These are phyloP conservation scores for Fusarium decemcellulare DNA, from an alignment of 2,329 filamentous ascomycete species.

Conservation along the genomic window DNA sequence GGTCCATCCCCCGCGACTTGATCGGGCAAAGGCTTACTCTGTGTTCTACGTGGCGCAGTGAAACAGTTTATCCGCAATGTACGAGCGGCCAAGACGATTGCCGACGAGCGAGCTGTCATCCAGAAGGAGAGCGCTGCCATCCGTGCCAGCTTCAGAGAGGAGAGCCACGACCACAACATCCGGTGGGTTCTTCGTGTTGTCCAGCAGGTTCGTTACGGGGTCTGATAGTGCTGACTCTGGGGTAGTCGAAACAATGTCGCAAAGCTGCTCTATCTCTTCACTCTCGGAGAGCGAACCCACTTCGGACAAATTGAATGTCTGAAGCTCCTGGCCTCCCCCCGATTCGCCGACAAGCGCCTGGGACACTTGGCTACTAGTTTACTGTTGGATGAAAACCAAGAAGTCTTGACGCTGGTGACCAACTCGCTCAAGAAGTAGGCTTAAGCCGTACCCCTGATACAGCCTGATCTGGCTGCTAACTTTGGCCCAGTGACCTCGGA, in stretches of 20 bases:
- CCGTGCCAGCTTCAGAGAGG: constrained; percentile 96
- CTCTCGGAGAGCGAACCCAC: constrained; percentile 95
- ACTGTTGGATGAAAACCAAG: constrained; percentile 97
- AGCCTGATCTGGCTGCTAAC: constrained; percentile 31
- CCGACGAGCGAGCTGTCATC: constrained; percentile 97
- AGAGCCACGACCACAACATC: constrained; percentile 91
- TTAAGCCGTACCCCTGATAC: background rate
- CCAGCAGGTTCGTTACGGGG: background rate
- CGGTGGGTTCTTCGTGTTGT: constrained; percentile 70
- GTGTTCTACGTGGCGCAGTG: constrained; percentile 69
- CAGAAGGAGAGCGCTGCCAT: constrained; percentile 99
- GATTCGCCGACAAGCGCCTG: constrained; percentile 97
- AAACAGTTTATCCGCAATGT: constrained; percentile 99
- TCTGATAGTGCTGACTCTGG: constrained; percentile 32
- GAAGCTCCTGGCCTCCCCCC: constrained; percentile 95
- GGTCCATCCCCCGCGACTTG: constrained; percentile 11
- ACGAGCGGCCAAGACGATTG: constrained; percentile 97
- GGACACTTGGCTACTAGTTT: constrained; percentile 97
- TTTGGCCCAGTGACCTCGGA: constrained; percentile 81
- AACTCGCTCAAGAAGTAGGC: constrained; percentile 96
- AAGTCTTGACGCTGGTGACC: constrained; percentile 95
- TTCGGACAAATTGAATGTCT: constrained; percentile 99
- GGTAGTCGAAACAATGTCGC: constrained; percentile 96
- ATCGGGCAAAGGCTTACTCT: constrained; percentile 27
- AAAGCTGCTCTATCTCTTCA: constrained; percentile 98